Evolutionary conservation across 345 rosid species (phyloP).

Genomic region (Ricinus communis): DNA sequence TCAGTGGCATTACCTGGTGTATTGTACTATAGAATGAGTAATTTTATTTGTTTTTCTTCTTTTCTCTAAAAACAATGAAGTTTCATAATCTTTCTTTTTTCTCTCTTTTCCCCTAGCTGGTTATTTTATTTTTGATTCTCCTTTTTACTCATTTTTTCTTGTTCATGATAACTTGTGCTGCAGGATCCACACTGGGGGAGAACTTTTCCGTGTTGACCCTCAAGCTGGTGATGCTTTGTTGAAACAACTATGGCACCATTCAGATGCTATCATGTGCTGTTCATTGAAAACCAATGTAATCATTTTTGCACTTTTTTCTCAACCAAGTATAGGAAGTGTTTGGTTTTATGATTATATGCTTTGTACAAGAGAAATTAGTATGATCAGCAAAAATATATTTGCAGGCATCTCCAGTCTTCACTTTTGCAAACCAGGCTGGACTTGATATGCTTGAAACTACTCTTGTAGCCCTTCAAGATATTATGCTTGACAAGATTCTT

Average conservation of each 20-base stretch:
- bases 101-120: background rate
- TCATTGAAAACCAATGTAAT: slow-evolving; percentile 71
- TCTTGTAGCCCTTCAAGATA: slow-evolving; percentile 87
- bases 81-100: background rate
- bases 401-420: slow-evolving; percentile 82
- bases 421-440: slow-evolving; percentile 90
- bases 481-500: slow-evolving; percentile 80
- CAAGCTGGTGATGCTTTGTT: slow-evolving; percentile 66
- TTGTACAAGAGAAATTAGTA: background rate
- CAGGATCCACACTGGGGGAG: slow-evolving; percentile 70
- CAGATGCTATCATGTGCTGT: slow-evolving; percentile 89
- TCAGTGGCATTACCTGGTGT: too few relatives aligned
- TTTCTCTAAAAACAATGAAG: background rate
- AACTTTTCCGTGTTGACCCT: slow-evolving; percentile 52
- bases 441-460: slow-evolving; percentile 99
- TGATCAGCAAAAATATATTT: slow-evolving; percentile 4
- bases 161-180: slow-evolving; percentile 11
- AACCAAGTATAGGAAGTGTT: background rate
- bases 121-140: background rate
- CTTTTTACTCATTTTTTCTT: background rate
- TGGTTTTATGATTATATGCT: background rate
- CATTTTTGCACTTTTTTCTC: background rate
- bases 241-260: slow-evolving; percentile 80
- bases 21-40: background rate
- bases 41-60: background rate